Evolutionary conservation across 768 basidiomycete species (phyloP), one percentile per base, ranked within the genome.

Genomic region (Boletus subparvulus): DNA sequence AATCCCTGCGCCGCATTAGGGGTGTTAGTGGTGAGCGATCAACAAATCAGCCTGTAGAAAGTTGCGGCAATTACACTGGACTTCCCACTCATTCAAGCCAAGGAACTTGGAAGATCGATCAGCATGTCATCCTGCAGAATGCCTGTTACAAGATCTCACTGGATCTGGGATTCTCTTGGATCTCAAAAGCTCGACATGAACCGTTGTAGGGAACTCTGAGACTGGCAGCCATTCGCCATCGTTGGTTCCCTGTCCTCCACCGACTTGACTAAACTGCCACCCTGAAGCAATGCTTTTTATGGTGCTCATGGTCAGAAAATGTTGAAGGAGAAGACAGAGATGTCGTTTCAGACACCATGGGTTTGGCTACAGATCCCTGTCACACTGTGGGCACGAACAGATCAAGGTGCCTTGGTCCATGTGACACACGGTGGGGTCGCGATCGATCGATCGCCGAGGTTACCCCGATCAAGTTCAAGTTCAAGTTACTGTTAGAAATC

Each of bases 181-280:
- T 66, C 83, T 87, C 68, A 92, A 69, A 33, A 97, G 79, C 66
- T 96, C 94, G 49, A 90, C 90, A 61, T 97, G 94, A 13, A 94
- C 87, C 1, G 85, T 87, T 1, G 94, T 95, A 13, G 94, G 94
- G 63, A 94, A 85, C 54, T 78, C 72, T 26, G 83, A 80, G 28
- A 79, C 79, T 6, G 75, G 54, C 33, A 88, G 61, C 89, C 88
- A 92, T 77, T 91, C 88, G 41, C 77, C 84, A 28, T 81, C 74
- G 53, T 79, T 77, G 24, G 82, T 82, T 21, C 82, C 82, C 57
- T 78, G 73, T 28, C 83, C 84, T 14, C 85, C 86, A 24, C 81
- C 83, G 35, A 86, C 69, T 66, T 87, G 87, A 9, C 82, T 83
- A 65, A 92, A 91, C 42, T 69, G 71, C 90, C 91, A 92, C 40